Conservation (phyloP, 768 basidiomycete genomes). For the Russula abietina region DNA sequence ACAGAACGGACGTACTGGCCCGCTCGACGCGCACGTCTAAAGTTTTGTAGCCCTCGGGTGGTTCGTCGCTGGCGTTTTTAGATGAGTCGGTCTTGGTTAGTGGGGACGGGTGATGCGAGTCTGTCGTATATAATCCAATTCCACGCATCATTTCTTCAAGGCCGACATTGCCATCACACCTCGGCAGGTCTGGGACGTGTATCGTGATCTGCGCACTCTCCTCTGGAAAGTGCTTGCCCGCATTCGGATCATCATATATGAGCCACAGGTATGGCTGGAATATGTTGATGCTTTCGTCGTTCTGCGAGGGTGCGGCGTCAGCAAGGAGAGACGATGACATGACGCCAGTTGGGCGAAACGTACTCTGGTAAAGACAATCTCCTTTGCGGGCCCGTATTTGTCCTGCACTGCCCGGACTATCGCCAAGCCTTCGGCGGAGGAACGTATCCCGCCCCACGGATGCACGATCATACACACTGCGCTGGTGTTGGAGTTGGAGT, state of each 20-base stretch:
- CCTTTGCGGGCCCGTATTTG: constrained; percentile 17
- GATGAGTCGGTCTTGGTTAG: not conserved
- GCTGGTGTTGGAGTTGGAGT: not conserved
- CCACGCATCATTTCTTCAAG: constrained; percentile 19
- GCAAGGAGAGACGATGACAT: not conserved
- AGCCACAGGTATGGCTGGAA: constrained; percentile 17
- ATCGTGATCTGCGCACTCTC: not conserved
- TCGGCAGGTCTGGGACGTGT: constrained; percentile 1
- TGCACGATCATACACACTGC: constrained; percentile 11
- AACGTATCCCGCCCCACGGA: constrained; percentile 4
- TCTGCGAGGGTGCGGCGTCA: not conserved
- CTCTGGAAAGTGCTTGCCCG: constrained; percentile 5
- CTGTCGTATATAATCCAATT: not conserved
- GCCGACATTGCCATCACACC: constrained; percentile 16
- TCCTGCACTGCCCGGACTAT: constrained; percentile 18
- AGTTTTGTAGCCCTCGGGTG: not conserved
- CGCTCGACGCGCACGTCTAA: constrained; percentile 3
- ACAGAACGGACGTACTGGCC: constrained; percentile 7
- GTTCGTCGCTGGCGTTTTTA: not conserved
- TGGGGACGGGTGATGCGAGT: not conserved
- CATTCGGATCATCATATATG: constrained; percentile 14
- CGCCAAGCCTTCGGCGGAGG: constrained; percentile 18
- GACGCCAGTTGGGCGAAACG: not conserved
- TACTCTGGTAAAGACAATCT: constrained; percentile 19
- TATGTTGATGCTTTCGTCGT: not conserved